Base-by-base conservation (phyloP, 2,329 filamentous ascomycete genomes). In the Microsporum audouinii region DNA sequence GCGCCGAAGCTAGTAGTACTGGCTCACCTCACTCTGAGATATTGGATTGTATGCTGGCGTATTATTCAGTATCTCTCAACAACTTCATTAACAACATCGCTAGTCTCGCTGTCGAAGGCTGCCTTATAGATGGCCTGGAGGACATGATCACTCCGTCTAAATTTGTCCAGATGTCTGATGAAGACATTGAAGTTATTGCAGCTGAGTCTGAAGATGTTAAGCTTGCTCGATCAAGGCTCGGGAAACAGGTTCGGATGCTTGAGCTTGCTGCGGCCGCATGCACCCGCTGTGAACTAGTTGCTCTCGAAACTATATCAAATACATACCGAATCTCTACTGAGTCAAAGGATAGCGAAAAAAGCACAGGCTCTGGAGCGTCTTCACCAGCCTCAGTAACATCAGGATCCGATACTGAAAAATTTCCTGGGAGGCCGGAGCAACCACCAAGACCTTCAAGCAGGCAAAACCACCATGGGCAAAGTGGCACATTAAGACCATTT, bases 1-100 rank as follows among this genome's bases (percentile, higher is more conserved):
- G 39, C 23, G 39, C 27, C 34, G n/a, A 57, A 41, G 59, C 57
- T 6, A 47, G 56, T 33, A 41, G 60, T 34, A 41, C 57, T 10
- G 61, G 66, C 14, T 2, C 63, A 23, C 38, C 61, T n/a, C 62
- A 62, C 47, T 57, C 62, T 2, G 65, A 65, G 57, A 53, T 67
- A 34, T 62, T 69, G 29, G 66, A 66, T 53, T 65, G 63, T 47
- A 69, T 66, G 60, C 64, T 60, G 58, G 63, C 66, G 10, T 69
- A 69, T 57, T 70, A 68, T 58, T 47, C 65, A 34, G 63, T 68
- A 51, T 67, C 70, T 47, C 62, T 71, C 1, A 63, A 67, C n/a
- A 67, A 65, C 17, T 75, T 76, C 63, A 68, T 71, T 2, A 71
- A 75, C 49, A 75, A 75, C 47, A 65, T 76, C 5, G 68, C 72